Evolutionary conservation across 331 rosid genomes (phyloP).

Genomic region (Phaseolus coccineus): DNA sequence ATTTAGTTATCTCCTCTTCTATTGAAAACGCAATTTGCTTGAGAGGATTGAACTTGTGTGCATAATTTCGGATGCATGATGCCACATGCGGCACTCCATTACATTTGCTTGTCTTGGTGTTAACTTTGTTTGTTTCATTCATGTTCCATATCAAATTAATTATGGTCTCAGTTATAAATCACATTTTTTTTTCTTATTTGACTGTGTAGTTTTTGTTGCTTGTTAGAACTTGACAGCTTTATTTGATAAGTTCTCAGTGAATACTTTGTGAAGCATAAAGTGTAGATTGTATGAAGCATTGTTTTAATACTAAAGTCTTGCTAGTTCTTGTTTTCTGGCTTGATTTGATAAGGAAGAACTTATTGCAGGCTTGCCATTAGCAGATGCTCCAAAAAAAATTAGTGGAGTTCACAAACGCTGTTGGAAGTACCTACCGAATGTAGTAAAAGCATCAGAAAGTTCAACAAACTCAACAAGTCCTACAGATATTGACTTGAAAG

Average conservation of each 20-base stretch:
- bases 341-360: background rate
- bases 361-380: constrained; percentile 72
- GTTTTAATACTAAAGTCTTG: background rate
- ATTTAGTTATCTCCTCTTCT: too few species aligned
- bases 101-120: background rate
- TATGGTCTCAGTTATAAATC: constrained; percentile 3
- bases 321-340: constrained; percentile 9
- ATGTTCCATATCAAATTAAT: constrained; percentile 3
- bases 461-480: constrained; percentile 48
- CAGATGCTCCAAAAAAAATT: constrained; percentile 84
- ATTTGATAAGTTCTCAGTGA: constrained; percentile 1
- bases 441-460: constrained; percentile 50
- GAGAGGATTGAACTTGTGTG: background rate
- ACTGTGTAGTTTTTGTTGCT: constrained; percentile 4
- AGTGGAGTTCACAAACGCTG: constrained; percentile 99
- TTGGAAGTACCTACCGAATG: constrained; percentile 79
- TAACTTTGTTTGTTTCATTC: background rate
- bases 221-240: constrained; percentile 29
- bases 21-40: background rate
- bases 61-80: background rate
- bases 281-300: constrained; percentile 7
- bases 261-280: constrained; percentile 6
- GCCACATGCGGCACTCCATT: background rate
- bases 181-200: background rate
- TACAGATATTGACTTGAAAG: constrained; percentile 54